Percentiles rank a stretch among this genome's conserved stretches.
Conservation (phyloP, 129 eudicot species). For the carrot (Daucus carota) region DNA sequence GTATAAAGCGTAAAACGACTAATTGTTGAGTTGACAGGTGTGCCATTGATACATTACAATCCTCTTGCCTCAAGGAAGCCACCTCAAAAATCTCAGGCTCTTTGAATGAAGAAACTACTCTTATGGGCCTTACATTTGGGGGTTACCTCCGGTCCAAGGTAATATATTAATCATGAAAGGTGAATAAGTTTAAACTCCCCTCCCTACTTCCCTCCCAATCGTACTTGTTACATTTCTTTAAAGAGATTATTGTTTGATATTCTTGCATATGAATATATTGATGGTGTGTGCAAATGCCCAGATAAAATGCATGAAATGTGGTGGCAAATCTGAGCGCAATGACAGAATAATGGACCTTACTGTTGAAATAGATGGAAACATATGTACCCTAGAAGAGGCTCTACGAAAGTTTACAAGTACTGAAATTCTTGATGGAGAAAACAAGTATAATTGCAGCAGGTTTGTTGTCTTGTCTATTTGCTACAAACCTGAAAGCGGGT, state of each 20-base stretch:
- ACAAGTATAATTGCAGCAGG: slow-evolving; percentile 93
- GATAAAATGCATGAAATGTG: slow-evolving; percentile 80
- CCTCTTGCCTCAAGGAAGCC: slow-evolving; percentile 63
- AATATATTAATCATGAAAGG: neutral
- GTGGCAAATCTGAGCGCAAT: slow-evolving; percentile 64
- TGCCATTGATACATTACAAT: slow-evolving; percentile 72
- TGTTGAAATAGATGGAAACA: slow-evolving; percentile 75
- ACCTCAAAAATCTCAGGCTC: slow-evolving; percentile 25
- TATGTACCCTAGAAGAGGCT: slow-evolving; percentile 72
- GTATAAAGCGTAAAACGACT: neutral
- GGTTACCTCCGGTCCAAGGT: slow-evolving; percentile 97
- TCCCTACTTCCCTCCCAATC: neutral
- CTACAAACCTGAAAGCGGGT: neutral
- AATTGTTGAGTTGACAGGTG: slow-evolving; percentile 32
- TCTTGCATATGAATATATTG: neutral
- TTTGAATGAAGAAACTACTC: slow-evolving; percentile 74
- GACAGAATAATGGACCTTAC: slow-evolving; percentile 95
- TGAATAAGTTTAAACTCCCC: neutral
- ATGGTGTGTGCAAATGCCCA: slow-evolving; percentile 18
- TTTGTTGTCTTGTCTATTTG: slow-evolving; percentile 20
- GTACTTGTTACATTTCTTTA: neutral
- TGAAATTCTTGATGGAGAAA: slow-evolving; percentile 81
- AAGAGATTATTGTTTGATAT: neutral
- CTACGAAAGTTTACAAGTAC: slow-evolving; percentile 59
- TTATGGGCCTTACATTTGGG: slow-evolving; percentile 85